These are phyloP conservation scores for Calonectria ilicicola DNA, from an alignment of 2,329 filamentous ascomycete species.

Conservation along the genomic window DNA sequence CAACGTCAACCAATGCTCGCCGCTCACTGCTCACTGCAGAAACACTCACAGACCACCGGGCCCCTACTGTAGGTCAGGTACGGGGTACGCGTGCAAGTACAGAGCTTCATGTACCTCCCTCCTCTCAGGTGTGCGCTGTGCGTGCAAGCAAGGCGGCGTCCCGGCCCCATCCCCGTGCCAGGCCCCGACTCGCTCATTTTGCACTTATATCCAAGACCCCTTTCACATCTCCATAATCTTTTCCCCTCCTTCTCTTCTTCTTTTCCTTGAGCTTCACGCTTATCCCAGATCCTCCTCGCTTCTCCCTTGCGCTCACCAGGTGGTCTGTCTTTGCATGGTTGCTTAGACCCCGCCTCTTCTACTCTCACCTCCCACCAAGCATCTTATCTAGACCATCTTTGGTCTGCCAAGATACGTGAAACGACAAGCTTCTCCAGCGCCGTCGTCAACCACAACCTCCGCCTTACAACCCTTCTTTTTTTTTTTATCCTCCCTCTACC, in stretches of 20 bases:
- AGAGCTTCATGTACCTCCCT: conserved; percentile 6
- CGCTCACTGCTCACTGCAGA: conserved; percentile 26
- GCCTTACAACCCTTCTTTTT: not conserved
- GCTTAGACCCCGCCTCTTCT: conserved; percentile 13
- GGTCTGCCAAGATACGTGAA: conserved; percentile 28
- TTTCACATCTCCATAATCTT: conserved; percentile 28
- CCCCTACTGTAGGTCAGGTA: conserved; percentile 9
- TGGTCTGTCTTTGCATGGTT: conserved; percentile 10
- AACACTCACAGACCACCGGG: conserved; percentile 38
- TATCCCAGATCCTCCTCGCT: not conserved
- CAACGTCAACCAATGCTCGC: conserved; percentile 32
- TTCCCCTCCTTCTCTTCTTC: conserved; percentile 23
- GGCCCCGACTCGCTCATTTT: conserved; percentile 27
- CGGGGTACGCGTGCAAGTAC: not conserved
- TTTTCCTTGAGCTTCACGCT: conserved; percentile 15
- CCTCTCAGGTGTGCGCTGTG: conserved; percentile 2
- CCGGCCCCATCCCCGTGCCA: conserved; percentile 25
- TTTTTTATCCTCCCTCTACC: not conserved
- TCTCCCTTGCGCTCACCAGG: not conserved
- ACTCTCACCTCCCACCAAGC: not conserved
- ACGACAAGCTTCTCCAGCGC: conserved; percentile 9
- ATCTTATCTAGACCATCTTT: conserved; percentile 22
- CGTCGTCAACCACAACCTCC: conserved; percentile 1
- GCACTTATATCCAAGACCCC: conserved; percentile 42
- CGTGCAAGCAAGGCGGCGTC: conserved; percentile 19